Percentiles rank a stretch among this genome's conserved stretches.
These are phyloP conservation scores for Saccharomycopsis crataegensis DNA, from an alignment of 1,139 yeast genomes.

Conservation along the genomic window DNA sequence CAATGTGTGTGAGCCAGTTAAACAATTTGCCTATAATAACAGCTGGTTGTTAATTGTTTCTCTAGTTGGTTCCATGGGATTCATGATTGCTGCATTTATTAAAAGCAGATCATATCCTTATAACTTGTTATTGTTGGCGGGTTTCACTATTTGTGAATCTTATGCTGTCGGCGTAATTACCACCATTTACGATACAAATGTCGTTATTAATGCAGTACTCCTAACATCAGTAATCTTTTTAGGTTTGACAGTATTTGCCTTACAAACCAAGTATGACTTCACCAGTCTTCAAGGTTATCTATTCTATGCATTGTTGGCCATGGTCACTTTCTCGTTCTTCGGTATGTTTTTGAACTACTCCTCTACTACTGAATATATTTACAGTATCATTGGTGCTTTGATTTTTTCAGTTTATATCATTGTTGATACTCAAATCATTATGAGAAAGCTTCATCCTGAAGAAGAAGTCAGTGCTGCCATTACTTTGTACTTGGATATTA, in stretches of 20 bases:
- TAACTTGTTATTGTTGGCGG: conserved; percentile 48
- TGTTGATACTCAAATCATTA: conserved; percentile 74
- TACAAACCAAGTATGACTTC: conserved; percentile 78
- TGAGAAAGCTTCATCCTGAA: conserved; percentile 77
- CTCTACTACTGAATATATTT: conserved; percentile 48
- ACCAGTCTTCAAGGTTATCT: conserved; percentile 64
- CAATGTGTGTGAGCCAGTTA: conserved; percentile 39
- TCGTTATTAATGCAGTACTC: conserved; percentile 64
- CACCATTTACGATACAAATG: conserved; percentile 52
- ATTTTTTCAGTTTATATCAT: conserved; percentile 67
- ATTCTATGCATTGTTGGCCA: conserved; percentile 54
- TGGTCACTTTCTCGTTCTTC: conserved; percentile 68
- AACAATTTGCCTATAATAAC: conserved; percentile 53
- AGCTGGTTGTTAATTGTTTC: conserved; percentile 56
- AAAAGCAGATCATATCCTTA: conserved; percentile 62
- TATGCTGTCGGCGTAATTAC: conserved; percentile 66
- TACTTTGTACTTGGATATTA: conserved; percentile 68
- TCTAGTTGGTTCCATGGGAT: conserved; percentile 52
- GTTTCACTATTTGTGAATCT: conserved; percentile 70
- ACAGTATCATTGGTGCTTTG: conserved; percentile 67
- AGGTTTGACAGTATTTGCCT: conserved; percentile 71
- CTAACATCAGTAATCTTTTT: conserved; percentile 64
- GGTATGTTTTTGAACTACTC: conserved; percentile 61
- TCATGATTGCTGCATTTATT: conserved; percentile 51
- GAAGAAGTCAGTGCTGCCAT: conserved; percentile 81